Base-by-base conservation (phyloP, 768 basidiomycete genomes). In the Hericium alpestre region DNA sequence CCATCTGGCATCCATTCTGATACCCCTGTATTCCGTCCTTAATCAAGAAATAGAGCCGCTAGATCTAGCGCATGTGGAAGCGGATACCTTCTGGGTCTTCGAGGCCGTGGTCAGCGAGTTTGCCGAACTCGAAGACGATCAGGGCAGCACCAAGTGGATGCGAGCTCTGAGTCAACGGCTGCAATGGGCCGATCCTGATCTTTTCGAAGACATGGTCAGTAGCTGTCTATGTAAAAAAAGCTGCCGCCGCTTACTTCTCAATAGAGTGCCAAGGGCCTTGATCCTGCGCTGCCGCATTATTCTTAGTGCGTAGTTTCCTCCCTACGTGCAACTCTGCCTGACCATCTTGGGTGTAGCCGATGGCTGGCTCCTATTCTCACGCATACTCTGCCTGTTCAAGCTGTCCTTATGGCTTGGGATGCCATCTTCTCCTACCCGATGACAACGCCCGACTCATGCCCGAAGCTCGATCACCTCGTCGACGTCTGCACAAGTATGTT, bases 11-110 rank as follows among this genome's bases (percentile, higher is more conserved):
- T 84, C 87, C 37, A 67, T 90, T 10, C 74, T 90, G 11, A 75
- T 90, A 15, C 85, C 86, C 0, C 65, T 90, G 22, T 89, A 88
- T 66, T 76, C 77, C 8, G 79, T 79, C 0, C 70, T 89, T 51
- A 69, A 72, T 16, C 78, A 80, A 64, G 87, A 90, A 64, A 73
- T 82, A 1, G 78, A 86, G 16, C 68, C 76, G 0, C 77, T 80
- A 55, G 84, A 87, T 46, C 66, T 79, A 10, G 74, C 78, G 0
- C 86, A 90, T 66, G 77, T 77, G 4, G 89, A 91, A 67, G 88
- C 89, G 1, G 89, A 91, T 63, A 78, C 84, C 0, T 91, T 91
- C 66, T 91, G 88, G 89, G 64, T 90, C 4, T 86, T 90, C 56
- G 87, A 90, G 66, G 78, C 82, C 0, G 74, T 90, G 62, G 71